Evolutionary conservation across 2,329 filamentous ascomycete genomes (phyloP).

Genomic region (Neopestalotiopsis rosae): DNA sequence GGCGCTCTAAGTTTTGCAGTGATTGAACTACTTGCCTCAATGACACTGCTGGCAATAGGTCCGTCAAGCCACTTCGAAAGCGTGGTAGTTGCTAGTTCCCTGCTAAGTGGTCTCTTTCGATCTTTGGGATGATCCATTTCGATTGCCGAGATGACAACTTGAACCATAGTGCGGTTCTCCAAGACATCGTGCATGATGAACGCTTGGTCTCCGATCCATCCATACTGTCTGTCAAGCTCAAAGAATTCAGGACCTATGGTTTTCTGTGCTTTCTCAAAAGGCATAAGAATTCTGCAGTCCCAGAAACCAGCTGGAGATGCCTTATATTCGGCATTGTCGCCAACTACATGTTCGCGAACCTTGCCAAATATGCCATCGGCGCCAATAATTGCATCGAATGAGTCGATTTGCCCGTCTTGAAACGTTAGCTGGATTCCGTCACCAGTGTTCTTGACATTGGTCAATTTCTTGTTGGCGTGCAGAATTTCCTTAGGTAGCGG

Average conservation of each 20-base stretch:
- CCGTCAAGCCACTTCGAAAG: not conserved
- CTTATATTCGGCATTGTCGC: constrained; percentile 18
- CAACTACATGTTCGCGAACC: constrained; percentile 25
- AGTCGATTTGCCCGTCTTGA: constrained; percentile 21
- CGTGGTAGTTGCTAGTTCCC: not conserved
- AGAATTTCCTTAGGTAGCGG: constrained; percentile 22
- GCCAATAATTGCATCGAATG: constrained; percentile 28
- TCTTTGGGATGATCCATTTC: constrained; percentile 20
- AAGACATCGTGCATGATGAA: constrained; percentile 26
- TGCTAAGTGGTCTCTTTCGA: not conserved
- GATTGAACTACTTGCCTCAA: not conserved
- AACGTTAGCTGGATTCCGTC: constrained; percentile 22
- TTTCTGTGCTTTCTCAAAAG: constrained; percentile 22
- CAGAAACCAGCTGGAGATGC: constrained; percentile 22
- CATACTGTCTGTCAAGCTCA: constrained; percentile 24
- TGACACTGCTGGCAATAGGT: not conserved
- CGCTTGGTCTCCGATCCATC: constrained; percentile 24
- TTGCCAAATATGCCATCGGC: constrained; percentile 22
- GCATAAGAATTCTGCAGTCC: constrained; percentile 23
- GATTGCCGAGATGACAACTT: constrained; percentile 24
- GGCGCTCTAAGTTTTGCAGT: constrained; percentile 18
- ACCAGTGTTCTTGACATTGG: constrained; percentile 11
- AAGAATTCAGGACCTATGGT: constrained; percentile 21
- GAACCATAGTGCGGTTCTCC: constrained; percentile 24
- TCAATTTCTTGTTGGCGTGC: constrained; percentile 25